phyloP scores from a whole-genome alignment of 108 stramenopile genomes.

The Cyclotella cryptica region DNA sequence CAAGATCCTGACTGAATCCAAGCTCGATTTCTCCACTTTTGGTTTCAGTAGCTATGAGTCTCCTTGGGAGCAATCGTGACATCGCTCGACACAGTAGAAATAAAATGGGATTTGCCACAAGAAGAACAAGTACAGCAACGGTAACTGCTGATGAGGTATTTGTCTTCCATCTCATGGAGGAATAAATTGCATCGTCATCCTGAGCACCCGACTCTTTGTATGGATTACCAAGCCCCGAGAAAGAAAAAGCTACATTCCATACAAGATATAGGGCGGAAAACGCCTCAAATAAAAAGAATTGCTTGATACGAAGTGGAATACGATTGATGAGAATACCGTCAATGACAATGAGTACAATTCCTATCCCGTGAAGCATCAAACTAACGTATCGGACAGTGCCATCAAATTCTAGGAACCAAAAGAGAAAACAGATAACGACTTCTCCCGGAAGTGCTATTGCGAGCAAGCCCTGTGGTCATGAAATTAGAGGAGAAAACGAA shows the following conservation, averaged over 20 bases:
- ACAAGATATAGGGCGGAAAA: constrained; percentile 32
- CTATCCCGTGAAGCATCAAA: constrained; percentile 24
- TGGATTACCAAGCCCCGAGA: constrained; percentile 47
- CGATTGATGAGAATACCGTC: constrained; percentile 38
- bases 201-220: constrained; percentile 31
- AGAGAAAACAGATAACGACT: constrained; percentile 6
- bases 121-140: constrained; percentile 16
- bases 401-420: constrained; percentile 13
- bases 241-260: constrained; percentile 46
- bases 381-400: constrained; percentile 1
- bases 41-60: neutral
- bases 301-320: constrained; percentile 49
- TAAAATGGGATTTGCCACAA: constrained; percentile 44
- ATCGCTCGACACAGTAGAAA: constrained; percentile 39
- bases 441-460: constrained; percentile 21
- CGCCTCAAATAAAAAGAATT: constrained; percentile 36
- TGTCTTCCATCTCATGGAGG: constrained; percentile 43
- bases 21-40: neutral
- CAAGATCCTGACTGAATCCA: neutral
- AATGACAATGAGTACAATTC: constrained; percentile 19
- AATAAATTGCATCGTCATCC: constrained; percentile 56
- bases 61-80: constrained; percentile 35
- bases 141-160: constrained; percentile 15
- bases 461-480: neutral
- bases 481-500: neutral